Evolutionary conservation across 1,139 yeast genomes (phyloP), one percentile per base, ranked within the genome.

Genomic region (Candida tropicalis): DNA sequence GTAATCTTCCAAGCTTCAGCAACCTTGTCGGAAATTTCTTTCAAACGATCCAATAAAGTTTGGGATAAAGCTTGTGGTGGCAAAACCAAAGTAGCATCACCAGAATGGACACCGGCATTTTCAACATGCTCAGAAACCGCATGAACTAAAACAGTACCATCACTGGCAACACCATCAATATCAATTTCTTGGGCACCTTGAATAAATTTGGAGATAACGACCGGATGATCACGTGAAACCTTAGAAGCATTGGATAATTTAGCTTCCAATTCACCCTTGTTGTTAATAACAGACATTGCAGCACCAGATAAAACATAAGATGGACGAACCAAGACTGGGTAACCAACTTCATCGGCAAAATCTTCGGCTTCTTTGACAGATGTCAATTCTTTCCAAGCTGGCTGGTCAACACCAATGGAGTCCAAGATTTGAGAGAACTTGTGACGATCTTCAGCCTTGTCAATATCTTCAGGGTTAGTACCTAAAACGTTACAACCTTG

Each of bases 31-130:
- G 99, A 89, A 39, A 91, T 87, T 36, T 73, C 85, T 63, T 84
- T 85, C 53, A 88, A 71, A 62, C 93, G 77, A 23, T 53, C 65
- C 73, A 87, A 74, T 41, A 82, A 72, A 8, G 66, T 71, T 35
- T 81, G 82, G 24, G 83, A 78, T 44, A 87, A 70, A 49, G 74
- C 70, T 63, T 85, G 95, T 38, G 99, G 98, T 47, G 99, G 99
- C 49, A 93, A 76, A 41, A 93, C 84, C 59, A 93, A 79, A 33
- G 98, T 90, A 39, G 99, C 99, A 68, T 93, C 99, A 67, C 99
- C 99, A 37, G 98, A 90, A 70, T 93, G 99, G 43, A 93, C 90
- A 75, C 99, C 99, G 16, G 99, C 99, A 60, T 93, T 90, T 73
- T 93, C 99, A 57, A 91, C 95, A 66, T 93, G 99, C 71, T 93